Evolutionary conservation across 495 filamentous ascomycete genomes (phyloP).

Genomic region (Tuber aestivum): DNA sequence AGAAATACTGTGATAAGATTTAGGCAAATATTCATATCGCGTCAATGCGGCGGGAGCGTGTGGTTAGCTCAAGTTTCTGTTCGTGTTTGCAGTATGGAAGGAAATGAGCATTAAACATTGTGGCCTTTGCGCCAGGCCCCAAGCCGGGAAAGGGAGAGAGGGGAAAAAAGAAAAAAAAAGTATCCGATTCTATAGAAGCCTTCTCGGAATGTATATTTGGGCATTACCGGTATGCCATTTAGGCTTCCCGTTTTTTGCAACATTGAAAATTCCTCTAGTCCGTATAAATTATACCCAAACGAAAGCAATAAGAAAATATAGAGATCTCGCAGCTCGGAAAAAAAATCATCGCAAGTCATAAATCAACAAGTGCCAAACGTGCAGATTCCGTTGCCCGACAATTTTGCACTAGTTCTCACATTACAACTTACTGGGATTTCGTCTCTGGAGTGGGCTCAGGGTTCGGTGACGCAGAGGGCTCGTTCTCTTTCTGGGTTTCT

Average conservation of each 20-base stretch:
- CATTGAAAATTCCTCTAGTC: neutral
- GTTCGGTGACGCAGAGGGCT: conserved; percentile 8
- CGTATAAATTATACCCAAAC: neutral
- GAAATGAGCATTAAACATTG: neutral
- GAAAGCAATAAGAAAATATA: neutral
- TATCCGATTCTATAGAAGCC: neutral
- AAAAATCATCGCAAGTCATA: neutral
- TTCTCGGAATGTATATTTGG: neutral
- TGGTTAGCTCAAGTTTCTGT: neutral
- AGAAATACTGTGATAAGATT: neutral
- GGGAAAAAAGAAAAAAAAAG: neutral
- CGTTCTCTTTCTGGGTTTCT: conserved; percentile 10
- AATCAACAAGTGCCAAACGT: neutral
- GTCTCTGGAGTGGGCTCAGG: neutral
- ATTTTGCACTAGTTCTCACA: neutral
- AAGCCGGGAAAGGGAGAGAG: neutral
- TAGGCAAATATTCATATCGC: neutral
- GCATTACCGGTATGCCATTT: neutral
- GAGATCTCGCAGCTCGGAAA: neutral
- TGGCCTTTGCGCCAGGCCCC: neutral
- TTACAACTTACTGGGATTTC: neutral
- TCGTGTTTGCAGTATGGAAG: neutral
- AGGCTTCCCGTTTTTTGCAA: neutral
- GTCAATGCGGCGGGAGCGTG: neutral
- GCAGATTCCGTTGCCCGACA: neutral